Conservation (phyloP, 2,329 filamentous ascomycete genomes). For the Cladobotryum mycophilum region DNA sequence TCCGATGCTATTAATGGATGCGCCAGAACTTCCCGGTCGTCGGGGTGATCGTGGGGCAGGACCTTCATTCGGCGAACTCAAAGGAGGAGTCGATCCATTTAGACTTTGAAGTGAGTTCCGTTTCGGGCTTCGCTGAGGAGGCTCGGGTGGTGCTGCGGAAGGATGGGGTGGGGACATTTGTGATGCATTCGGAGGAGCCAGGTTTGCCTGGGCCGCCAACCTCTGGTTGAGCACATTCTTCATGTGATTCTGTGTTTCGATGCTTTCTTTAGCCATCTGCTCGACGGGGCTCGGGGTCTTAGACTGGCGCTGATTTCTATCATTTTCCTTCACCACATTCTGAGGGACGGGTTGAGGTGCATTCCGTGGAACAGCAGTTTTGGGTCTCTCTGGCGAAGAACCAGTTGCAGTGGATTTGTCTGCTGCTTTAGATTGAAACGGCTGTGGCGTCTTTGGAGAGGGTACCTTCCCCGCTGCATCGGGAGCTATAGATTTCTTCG, state of each 20-base stretch:
- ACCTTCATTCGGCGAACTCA: constrained; percentile 1
- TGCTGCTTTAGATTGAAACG: not conserved
- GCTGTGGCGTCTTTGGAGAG: not conserved
- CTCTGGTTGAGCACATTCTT: not conserved
- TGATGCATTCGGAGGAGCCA: not conserved
- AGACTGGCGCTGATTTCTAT: not conserved
- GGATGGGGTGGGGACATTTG: constrained; percentile 11
- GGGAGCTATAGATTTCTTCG: not conserved
- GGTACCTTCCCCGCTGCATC: not conserved
- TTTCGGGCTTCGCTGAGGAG: constrained; percentile 23
- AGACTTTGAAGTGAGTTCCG: constrained; percentile 17
- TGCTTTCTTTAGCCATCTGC: not conserved
- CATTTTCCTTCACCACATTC: not conserved
- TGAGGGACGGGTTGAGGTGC: not conserved
- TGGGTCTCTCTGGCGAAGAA: not conserved
- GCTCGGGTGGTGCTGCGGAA: constrained; percentile 20
- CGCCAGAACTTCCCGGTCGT: constrained; percentile 4
- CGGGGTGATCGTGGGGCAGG: constrained; percentile 2
- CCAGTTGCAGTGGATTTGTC: not conserved
- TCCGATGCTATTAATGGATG: not conserved
- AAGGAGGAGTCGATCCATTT: constrained; percentile 7
- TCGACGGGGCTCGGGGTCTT: not conserved
- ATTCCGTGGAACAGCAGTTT: not conserved
- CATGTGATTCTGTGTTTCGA: not conserved
- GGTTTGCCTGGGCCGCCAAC: not conserved